Conservation (phyloP, 305 asterid species). For the Fraxinus sp. region DNA sequence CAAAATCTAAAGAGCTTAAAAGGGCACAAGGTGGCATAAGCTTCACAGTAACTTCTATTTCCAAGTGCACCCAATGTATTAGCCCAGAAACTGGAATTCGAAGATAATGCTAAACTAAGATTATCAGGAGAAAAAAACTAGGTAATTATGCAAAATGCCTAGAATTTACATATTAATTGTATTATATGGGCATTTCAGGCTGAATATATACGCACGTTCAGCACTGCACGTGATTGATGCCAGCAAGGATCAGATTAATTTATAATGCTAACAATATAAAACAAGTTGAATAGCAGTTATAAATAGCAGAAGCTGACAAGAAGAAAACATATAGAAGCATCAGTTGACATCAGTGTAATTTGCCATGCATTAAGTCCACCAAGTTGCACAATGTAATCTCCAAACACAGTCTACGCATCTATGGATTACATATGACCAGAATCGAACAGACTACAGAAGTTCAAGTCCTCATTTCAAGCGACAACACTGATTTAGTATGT, state of each 20-base stretch:
- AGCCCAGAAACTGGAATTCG: not conserved
- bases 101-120: not conserved
- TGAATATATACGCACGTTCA: not conserved
- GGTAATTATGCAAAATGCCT: not conserved
- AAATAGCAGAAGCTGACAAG: not conserved
- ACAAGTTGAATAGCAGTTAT: not conserved
- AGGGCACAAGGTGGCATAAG: not conserved
- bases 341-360: not conserved
- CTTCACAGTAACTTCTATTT: not conserved
- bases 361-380: not conserved
- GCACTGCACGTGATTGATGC: not conserved
- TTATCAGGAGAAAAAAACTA: not conserved
- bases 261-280: not conserved
- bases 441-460: not conserved
- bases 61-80: not conserved
- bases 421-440: not conserved
- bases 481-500: not conserved
- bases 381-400: not conserved
- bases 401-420: not conserved
- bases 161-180: not conserved
- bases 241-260: not conserved
- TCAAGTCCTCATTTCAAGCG: not conserved
- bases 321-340: not conserved
- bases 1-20: not conserved
- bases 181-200: not conserved